Percentiles rank a stretch among this genome's conserved stretches.
Evolutionary conservation across 345 rosid species (phyloP).

Genomic region (Xanthoceras sorbifolium): DNA sequence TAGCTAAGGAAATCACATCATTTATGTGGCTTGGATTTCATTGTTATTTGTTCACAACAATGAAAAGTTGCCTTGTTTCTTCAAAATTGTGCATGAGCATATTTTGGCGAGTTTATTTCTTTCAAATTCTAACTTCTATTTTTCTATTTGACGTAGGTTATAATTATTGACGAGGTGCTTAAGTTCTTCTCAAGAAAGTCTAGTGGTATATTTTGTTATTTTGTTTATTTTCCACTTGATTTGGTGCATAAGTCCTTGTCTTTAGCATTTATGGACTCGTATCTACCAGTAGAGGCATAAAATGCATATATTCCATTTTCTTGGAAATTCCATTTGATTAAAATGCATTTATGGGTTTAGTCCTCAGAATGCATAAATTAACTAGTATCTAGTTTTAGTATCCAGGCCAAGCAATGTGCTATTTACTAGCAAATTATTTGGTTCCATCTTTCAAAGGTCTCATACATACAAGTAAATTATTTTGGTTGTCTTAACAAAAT

Average conservation of each 20-base stretch:
- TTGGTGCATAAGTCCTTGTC: not conserved
- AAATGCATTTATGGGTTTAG: not conserved
- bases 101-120: not conserved
- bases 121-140: not conserved
- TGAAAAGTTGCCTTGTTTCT: not conserved
- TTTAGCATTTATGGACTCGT: not conserved
- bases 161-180: slow-evolving; percentile 86
- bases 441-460: no score
- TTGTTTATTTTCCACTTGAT: slow-evolving; percentile 8
- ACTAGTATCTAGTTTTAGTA: not conserved
- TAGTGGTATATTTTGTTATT: slow-evolving; percentile 43
- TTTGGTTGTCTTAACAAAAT: no score
- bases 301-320: not conserved
- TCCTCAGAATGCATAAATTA: not conserved
- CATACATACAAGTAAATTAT: no score
- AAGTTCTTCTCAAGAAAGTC: slow-evolving; percentile 92
- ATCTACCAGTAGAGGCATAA: not conserved
- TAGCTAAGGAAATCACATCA: not conserved
- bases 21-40: slow-evolving; percentile 6
- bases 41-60: not conserved
- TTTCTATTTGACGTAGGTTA: slow-evolving; percentile 55
- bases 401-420: not conserved
- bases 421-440: no score
- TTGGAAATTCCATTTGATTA: not conserved
- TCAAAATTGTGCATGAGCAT: not conserved